Evolutionary conservation across 208 protist genomes (phyloP), one percentile per base, ranked within the genome.

Genomic region (Crithidia expoeki): DNA sequence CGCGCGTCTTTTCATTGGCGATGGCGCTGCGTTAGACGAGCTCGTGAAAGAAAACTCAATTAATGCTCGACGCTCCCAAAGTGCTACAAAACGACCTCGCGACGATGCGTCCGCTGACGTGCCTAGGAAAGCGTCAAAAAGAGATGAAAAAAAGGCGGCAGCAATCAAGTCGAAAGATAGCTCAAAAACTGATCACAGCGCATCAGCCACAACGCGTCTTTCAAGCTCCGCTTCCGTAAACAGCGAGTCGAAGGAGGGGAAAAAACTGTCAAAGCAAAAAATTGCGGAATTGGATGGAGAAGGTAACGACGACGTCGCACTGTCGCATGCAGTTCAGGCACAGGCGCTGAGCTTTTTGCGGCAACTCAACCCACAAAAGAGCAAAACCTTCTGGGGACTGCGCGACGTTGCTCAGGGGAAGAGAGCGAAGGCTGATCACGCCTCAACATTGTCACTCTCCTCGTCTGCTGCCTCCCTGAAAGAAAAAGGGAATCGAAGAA

Each of bases 391-490:
- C 70, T 94, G 89, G 89, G 68, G 68, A 2, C 55, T 88, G 36
- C 83, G 89, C 30, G 69, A 81, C 28, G 84, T 89, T 27, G 89
- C 89, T 12, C 80, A 84, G 27, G 89, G 89, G 17, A 86, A 67
- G 28, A 49, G 23, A 36, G 28, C 65, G 23, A 51, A 51, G 23
- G n/a, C 70, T 28, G 12, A 38, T 6, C 28, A 38, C 14, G 25
- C 10, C 36, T 12, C 36, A 9, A 17, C 42, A 4, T 21, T 17
- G 12, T 38, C 72, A 2, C 50, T 40, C 16, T 19, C 47, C 21
- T 36, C 38, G 28, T 7, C 59, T 9, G 30, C 59, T 25, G 23
- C 51, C n/a, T 28, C 28, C 0, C n/a, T n/a, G n/a, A 57, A 59
- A 6, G 55, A 58, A 6, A 44, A 55, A 27, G 36, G 10, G 12